phyloP scores from a whole-genome alignment of 768 basidiomycete genomes.

The Steccherinum ochraceum region DNA sequence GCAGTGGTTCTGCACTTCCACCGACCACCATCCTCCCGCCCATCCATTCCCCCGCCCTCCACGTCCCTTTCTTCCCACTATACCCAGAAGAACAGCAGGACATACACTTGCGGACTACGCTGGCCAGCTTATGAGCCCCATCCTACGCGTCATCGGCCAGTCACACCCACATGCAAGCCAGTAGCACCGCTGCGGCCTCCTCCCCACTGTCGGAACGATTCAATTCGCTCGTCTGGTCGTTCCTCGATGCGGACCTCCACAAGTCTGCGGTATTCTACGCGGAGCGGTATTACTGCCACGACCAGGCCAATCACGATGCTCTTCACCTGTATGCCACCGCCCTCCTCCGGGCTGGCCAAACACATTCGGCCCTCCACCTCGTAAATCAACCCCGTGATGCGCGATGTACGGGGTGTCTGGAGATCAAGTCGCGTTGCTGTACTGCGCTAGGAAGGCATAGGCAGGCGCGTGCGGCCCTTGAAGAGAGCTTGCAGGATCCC shows the following conservation, averaged over 20 bases:
- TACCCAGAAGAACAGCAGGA: not conserved
- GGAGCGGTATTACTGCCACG: slow-evolving; percentile 73
- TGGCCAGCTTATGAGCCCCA: not conserved
- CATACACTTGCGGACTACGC: not conserved
- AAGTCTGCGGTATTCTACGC: slow-evolving; percentile 86
- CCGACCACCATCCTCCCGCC: not conserved
- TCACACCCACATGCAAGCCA: slow-evolving; percentile 47
- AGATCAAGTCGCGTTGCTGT: slow-evolving; percentile 76
- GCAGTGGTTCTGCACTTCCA: not conserved
- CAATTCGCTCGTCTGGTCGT: slow-evolving; percentile 72
- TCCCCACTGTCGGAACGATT: slow-evolving; percentile 62
- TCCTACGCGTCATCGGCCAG: not conserved
- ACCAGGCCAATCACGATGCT: slow-evolving; percentile 69
- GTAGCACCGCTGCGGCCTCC: slow-evolving; percentile 38
- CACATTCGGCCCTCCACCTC: slow-evolving; percentile 67
- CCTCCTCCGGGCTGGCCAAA: slow-evolving; percentile 62
- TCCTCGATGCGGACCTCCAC: slow-evolving; percentile 73
- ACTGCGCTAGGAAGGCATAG: slow-evolving; percentile 65
- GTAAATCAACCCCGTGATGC: slow-evolving; percentile 57
- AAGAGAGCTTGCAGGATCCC: slow-evolving; percentile 49
- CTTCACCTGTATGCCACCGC: slow-evolving; percentile 80
- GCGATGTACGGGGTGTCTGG: slow-evolving; percentile 68
- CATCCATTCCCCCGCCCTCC: not conserved
- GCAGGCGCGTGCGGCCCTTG: slow-evolving; percentile 69
- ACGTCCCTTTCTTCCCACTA: not conserved